phyloP scores from a whole-genome alignment of 805 yeast genomes.

The Metschnikowia lunata region DNA sequence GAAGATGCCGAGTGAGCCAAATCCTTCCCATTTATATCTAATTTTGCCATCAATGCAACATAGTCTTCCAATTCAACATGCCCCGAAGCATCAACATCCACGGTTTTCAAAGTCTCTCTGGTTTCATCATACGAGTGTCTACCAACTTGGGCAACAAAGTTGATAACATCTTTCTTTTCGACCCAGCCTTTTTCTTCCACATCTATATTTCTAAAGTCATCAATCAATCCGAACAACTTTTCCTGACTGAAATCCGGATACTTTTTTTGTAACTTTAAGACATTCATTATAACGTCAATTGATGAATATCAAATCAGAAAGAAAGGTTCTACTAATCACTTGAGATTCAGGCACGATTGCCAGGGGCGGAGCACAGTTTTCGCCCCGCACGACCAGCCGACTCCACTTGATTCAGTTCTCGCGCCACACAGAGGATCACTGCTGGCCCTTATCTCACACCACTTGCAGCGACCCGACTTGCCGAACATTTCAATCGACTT shows the following conservation, averaged over 20 bases:
- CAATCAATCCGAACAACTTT: constrained; percentile 80
- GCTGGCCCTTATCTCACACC: too few species aligned
- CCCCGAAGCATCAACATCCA: constrained; percentile 93
- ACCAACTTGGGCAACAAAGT: constrained; percentile 74
- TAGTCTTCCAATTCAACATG: constrained; percentile 95
- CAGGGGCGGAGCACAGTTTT: constrained; percentile 13
- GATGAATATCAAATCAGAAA: too few species aligned
- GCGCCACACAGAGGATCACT: too few species aligned
- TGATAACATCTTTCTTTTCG: constrained; percentile 86
- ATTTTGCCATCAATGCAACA: constrained; percentile 76
- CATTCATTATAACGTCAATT: constrained; percentile 28
- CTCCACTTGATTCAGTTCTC: neutral
- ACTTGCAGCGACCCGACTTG: too few species aligned
- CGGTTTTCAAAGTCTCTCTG: constrained; percentile 87
- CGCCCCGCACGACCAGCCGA: constrained; percentile 6
- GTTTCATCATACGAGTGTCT: constrained; percentile 85
- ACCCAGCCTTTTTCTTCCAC: constrained; percentile 91
- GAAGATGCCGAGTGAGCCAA: constrained; percentile 7
- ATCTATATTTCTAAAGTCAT: constrained; percentile 80
- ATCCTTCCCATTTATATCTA: constrained; percentile 45
- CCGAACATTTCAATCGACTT: too few species aligned
- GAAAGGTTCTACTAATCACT: too few species aligned
- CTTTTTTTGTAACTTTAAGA: constrained; percentile 56
- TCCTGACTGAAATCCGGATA: constrained; percentile 83
- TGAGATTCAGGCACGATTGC: neutral